These are phyloP conservation scores for Calvatia gigantea DNA, from an alignment of 768 basidiomycete species.

Conservation along the genomic window DNA sequence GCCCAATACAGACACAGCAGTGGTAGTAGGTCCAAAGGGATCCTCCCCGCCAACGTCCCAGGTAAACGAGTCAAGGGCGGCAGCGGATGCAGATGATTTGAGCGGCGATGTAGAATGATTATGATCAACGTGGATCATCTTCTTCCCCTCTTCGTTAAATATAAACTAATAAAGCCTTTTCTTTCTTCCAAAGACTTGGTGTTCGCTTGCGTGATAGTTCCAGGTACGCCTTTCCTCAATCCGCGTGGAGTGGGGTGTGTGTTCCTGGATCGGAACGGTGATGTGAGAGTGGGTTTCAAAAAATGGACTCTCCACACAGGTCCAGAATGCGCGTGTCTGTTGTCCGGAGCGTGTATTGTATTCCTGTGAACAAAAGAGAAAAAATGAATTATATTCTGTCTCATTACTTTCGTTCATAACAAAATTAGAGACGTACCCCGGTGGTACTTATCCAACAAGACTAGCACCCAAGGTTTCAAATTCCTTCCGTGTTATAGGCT, in stretches of 20 bases:
- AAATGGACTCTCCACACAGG: not conserved
- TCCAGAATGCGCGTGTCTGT: not conserved
- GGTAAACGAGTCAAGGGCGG: constrained; percentile 10
- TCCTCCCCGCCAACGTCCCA: constrained; percentile 11
- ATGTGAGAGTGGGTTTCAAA: not conserved
- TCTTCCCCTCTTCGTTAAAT: constrained; percentile 1
- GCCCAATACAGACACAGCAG: not conserved
- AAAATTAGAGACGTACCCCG: not conserved
- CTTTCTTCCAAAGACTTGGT: not conserved
- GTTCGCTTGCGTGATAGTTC: not conserved
- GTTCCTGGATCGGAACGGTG: not conserved
- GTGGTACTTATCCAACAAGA: not conserved
- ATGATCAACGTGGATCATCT: constrained; percentile 12
- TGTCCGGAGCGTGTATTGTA: not conserved
- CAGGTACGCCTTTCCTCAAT: not conserved
- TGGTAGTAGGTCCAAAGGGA: constrained; percentile 1
- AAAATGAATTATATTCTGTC: not conserved
- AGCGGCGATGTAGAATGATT: constrained; percentile 12
- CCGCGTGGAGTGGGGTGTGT: not conserved
- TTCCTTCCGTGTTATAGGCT: not conserved
- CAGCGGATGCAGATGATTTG: constrained; percentile 12
- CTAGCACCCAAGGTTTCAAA: not conserved
- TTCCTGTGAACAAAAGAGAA: constrained; percentile 1
- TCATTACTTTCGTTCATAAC: not conserved
- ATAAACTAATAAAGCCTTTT: not conserved